Conservation (phyloP, 208 protist genomes). For the Vickermania spadyakhi region DNA sequence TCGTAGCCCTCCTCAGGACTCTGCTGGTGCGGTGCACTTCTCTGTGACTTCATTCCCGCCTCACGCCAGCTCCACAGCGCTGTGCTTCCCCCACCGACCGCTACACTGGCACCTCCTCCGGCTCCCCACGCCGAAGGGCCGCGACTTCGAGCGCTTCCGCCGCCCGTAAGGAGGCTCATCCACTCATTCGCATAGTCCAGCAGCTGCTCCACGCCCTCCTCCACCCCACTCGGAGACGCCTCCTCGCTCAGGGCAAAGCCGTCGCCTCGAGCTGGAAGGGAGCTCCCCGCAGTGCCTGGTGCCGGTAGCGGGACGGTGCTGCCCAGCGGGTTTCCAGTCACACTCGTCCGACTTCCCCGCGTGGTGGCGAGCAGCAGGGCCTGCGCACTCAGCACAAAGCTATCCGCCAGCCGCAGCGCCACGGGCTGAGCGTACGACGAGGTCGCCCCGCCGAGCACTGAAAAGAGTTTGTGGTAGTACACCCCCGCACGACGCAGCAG, state of each 20-base stretch:
- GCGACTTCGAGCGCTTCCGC: no score
- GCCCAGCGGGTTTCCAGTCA: not conserved
- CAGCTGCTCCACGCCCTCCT: not conserved
- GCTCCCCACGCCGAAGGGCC: no score
- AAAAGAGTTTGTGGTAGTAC: not conserved
- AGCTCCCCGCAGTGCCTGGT: not conserved
- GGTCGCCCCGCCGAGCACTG: not conserved
- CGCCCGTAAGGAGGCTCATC: no score
- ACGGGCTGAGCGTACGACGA: not conserved
- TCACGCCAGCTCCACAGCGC: no score
- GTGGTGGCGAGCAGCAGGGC: not conserved
- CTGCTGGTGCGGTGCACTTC: no score
- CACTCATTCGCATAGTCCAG: not conserved
- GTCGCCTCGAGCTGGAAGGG: not conserved
- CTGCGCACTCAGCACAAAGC: not conserved
- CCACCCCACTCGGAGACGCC: no score
- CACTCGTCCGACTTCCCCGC: not conserved
- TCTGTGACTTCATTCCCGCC: no score
- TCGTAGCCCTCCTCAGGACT: no score
- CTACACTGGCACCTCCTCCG: no score
- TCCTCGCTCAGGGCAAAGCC: not conserved
- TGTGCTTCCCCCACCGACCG: no score
- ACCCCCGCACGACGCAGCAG: not conserved
- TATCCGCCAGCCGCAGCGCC: not conserved
- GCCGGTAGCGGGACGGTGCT: not conserved